phyloP scores from a whole-genome alignment of 1,284 basidiomycete species.

The Fomitopsis palustris region DNA sequence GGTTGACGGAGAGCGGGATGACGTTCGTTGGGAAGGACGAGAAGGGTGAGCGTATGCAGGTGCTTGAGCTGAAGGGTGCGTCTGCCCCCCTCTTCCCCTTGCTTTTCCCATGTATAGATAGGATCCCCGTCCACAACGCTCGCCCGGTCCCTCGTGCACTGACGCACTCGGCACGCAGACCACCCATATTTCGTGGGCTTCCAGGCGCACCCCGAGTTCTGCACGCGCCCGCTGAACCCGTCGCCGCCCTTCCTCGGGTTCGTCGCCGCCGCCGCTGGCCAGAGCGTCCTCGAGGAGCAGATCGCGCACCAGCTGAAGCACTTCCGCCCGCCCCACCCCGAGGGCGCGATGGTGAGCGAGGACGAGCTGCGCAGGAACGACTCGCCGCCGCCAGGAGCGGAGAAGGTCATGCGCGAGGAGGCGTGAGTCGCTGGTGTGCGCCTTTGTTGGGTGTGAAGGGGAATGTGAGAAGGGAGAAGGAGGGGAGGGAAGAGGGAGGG shows the following conservation, averaged over 20 bases:
- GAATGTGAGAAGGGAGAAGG: not conserved
- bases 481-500: no score
- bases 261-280: conserved; percentile 80
- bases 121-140: no score
- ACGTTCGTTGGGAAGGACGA: conserved; percentile 94
- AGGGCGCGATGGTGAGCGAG: conserved; percentile 47
- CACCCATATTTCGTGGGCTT: conserved; percentile 96
- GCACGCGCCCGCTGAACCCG: conserved; percentile 97
- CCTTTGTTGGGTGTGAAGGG: no score
- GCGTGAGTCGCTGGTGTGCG: no score
- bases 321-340: conserved; percentile 50
- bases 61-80: conserved; percentile 83
- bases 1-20: conserved; percentile 71
- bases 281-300: conserved; percentile 70
- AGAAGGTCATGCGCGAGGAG: conserved; percentile 24
- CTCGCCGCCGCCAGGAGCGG: conserved; percentile 23
- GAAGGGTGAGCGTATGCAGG: conserved; percentile 96
- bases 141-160: not conserved
- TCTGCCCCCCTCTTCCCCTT: conserved; percentile 15
- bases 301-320: conserved; percentile 56
- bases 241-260: conserved; percentile 98
- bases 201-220: conserved; percentile 98
- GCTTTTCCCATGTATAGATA: no score
- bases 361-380: conserved; percentile 33
- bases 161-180: conserved; percentile 41